These are phyloP conservation scores for Colletotrichum sp. DNA, from an alignment of 2,329 filamentous ascomycete genomes.

Conservation along the genomic window DNA sequence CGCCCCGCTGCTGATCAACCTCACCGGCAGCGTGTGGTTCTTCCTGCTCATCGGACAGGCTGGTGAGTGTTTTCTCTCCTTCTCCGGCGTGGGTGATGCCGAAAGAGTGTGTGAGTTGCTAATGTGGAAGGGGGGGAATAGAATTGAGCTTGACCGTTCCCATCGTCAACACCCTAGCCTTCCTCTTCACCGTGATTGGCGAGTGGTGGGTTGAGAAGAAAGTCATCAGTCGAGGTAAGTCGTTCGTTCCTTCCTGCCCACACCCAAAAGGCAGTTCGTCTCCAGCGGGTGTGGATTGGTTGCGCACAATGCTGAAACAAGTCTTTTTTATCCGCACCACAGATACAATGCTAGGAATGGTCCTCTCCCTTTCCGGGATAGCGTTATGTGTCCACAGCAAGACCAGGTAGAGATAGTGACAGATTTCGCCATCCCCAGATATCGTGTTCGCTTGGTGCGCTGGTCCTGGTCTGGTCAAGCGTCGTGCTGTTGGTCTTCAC, in stretches of 20 bases:
- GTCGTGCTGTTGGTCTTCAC: background rate
- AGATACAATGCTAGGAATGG: slow-evolving; percentile 88
- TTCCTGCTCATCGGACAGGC: slow-evolving; percentile 92
- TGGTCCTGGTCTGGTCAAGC: background rate
- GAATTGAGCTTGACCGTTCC: slow-evolving; percentile 93
- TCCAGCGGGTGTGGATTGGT: background rate
- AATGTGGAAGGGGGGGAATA: too few species aligned
- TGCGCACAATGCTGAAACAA: background rate
- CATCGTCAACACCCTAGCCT: slow-evolving; percentile 92
- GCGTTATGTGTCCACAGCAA: slow-evolving; percentile 81
- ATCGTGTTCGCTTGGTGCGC: background rate
- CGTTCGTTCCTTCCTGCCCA: slow-evolving; percentile 11
- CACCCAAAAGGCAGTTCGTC: background rate
- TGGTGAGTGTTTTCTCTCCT: too few species aligned
- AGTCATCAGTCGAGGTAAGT: slow-evolving; percentile 79
- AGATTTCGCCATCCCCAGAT: background rate
- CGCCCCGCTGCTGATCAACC: slow-evolving; percentile 81
- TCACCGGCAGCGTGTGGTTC: slow-evolving; percentile 96
- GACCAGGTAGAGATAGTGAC: slow-evolving; percentile 2
- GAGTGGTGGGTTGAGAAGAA: slow-evolving; percentile 96
- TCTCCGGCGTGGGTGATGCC: too few species aligned
- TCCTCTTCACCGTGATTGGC: slow-evolving; percentile 92
- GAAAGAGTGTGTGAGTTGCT: too few species aligned
- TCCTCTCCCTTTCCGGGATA: slow-evolving; percentile 79
- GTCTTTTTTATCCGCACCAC: slow-evolving; percentile 1